Evolutionary conservation across 208 protist genomes (phyloP).

Genomic region (Acanthamoeba castellanii): DNA sequence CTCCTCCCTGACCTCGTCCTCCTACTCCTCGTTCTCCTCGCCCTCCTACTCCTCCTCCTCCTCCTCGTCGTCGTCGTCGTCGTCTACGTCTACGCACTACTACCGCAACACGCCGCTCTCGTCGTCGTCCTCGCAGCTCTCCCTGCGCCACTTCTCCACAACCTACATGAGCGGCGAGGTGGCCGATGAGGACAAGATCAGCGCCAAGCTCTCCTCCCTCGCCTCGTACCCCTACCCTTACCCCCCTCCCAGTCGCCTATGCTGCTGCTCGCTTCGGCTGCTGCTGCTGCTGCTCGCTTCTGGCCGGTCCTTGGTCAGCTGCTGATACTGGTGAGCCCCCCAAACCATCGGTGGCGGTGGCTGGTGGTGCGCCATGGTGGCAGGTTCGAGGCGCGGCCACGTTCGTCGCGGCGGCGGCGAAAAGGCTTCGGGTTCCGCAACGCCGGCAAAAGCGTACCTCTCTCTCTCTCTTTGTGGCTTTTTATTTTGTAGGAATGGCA

Average conservation of each 20-base stretch:
- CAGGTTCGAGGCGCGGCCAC: constrained; percentile 5
- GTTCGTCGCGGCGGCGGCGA: neutral
- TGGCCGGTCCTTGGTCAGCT: no score
- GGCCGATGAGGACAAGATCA: constrained; percentile 2
- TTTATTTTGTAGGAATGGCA: no score
- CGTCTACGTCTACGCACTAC: neutral
- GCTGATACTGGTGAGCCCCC: no score
- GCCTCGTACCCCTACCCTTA: neutral
- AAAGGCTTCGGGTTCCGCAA: constrained; percentile 37
- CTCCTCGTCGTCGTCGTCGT: neutral
- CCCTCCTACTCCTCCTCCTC: neutral
- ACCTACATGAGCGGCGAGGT: constrained; percentile 26
- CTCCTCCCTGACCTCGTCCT: no score
- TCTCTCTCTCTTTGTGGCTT: neutral
- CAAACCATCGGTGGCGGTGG: no score
- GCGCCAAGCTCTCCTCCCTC: constrained; percentile 6
- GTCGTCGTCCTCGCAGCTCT: constrained; percentile 32
- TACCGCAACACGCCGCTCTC: neutral
- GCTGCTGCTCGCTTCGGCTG: no score
- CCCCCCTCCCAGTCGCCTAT: no score
- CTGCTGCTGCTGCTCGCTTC: no score
- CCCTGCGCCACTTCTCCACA: constrained; percentile 44
- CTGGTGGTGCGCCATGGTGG: neutral
- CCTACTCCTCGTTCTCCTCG: neutral
- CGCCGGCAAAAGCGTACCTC: neutral